Conservation (phyloP, 108 stramenopile genomes). For the Skeletonema grethae region DNA sequence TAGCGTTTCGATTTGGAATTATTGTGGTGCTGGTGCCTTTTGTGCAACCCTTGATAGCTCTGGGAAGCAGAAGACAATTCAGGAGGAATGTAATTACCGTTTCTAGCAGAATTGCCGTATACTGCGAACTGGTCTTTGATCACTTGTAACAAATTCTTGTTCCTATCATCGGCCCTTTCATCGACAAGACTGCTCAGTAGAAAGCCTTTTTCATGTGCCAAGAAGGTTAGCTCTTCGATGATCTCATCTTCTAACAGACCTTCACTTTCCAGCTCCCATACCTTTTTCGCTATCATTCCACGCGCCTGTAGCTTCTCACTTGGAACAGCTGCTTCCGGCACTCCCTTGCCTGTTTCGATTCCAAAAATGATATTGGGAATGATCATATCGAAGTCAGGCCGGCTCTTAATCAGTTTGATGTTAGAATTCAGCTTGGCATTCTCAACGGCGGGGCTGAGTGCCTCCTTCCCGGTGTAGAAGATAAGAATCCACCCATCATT, state of each 20-base stretch:
- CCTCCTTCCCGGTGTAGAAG: slow-evolving; percentile 59
- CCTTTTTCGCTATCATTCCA: slow-evolving; percentile 8
- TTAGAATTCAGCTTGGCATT: slow-evolving; percentile 22
- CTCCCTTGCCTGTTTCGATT: slow-evolving; percentile 35
- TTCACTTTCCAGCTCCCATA: slow-evolving; percentile 19
- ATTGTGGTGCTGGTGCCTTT: background rate
- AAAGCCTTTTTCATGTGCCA: slow-evolving; percentile 31
- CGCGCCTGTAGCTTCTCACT: slow-evolving; percentile 16
- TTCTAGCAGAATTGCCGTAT: background rate
- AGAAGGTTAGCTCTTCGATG: slow-evolving; percentile 25
- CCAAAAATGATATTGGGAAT: slow-evolving; percentile 49
- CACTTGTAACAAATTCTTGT: slow-evolving; percentile 12
- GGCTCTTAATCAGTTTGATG: slow-evolving; percentile 35
- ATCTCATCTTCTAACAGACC: slow-evolving; percentile 16
- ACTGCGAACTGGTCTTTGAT: slow-evolving; percentile 17
- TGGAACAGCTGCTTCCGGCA: slow-evolving; percentile 21
- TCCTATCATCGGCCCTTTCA: slow-evolving; percentile 8
- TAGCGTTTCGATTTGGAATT: background rate
- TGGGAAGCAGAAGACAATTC: background rate
- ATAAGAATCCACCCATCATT: slow-evolving; percentile 51
- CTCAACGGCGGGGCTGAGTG: slow-evolving; percentile 17
- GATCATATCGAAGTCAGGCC: slow-evolving; percentile 39
- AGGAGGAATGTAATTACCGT: background rate
- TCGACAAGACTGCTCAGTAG: slow-evolving; percentile 20
- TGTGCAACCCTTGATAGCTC: slow-evolving; percentile 8